phyloP scores from a whole-genome alignment of 2,329 filamentous ascomycete species.

The Ophiosphaerella herpotricha region DNA sequence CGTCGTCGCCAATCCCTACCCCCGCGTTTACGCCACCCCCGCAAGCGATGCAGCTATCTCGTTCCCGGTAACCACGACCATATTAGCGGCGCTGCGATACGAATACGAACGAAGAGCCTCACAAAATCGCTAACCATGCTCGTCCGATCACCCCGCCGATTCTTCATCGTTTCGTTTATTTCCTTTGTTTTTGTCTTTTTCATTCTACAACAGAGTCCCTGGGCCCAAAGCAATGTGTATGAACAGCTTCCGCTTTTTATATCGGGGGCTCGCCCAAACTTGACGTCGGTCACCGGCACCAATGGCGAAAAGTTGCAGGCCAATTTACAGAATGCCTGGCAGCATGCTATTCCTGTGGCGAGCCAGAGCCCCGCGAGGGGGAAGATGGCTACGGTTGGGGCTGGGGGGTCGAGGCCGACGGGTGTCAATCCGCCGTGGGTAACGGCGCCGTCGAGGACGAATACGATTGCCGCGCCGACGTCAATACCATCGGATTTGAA shows the following conservation, averaged over 20 bases:
- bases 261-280: slow-evolving; percentile 11
- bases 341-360: slow-evolving; percentile 21
- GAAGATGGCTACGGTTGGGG: slow-evolving; percentile 4
- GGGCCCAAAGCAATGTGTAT: slow-evolving; percentile 30
- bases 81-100: slow-evolving; percentile 12
- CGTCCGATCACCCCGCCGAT: slow-evolving; percentile 44
- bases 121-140: slow-evolving; percentile 29
- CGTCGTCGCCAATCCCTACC: too few relatives aligned
- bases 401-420: slow-evolving; percentile 5
- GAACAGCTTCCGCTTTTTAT: slow-evolving; percentile 31
- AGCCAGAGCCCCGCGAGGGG: slow-evolving; percentile 4
- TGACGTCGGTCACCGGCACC: slow-evolving; percentile 16
- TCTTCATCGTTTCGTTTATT: slow-evolving; percentile 43
- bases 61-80: slow-evolving; percentile 7
- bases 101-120: slow-evolving; percentile 21
- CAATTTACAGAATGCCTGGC: slow-evolving; percentile 28
- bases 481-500: slow-evolving; percentile 30
- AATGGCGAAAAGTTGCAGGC: slow-evolving; percentile 13
- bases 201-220: slow-evolving; percentile 36
- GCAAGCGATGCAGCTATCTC: slow-evolving; percentile 23
- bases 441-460: slow-evolving; percentile 22
- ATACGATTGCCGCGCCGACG: slow-evolving; percentile 17
- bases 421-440: slow-evolving; percentile 31
- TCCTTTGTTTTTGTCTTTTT: slow-evolving; percentile 39
- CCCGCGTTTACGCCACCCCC: neutral